Evolutionary conservation across 805 yeast genomes (phyloP), one percentile per base, ranked within the genome.

Genomic region (Zygosaccharomyces pseudorouxii): DNA sequence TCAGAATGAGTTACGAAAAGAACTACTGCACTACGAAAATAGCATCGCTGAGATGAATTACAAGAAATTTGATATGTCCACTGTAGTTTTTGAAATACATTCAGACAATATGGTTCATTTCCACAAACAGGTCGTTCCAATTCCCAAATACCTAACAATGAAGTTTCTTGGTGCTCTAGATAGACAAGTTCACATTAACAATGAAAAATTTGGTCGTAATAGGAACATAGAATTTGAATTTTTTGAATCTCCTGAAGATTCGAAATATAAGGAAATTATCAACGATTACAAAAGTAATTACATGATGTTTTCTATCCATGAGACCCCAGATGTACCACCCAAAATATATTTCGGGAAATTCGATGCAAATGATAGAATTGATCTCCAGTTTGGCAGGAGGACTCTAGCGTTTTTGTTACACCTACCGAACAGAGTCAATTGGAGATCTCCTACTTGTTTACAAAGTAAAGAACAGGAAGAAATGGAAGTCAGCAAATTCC

Each of bases 341-440:
- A 62, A 56, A n/a, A 59, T 67, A 8, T 69, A 56, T 47, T 37
- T 71, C 2, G 60, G 70, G 27, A 50, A 58, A 1, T 69, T 70
- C 40, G 60, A 63, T 0, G 53, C 58, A 3, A 59, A 60, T 3
- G 71, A 71, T 45, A 55, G 73, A 10, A 67, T 89, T 7, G 97
- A 90, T 63, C 66, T 88, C 11, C 96, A 87, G 56, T 86, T 90
- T 58, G 95, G 96, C 1, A 73, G 97, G 62, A 75, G 89, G 58
- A 89, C 86, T 1, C 58, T 87, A 25, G 90, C 96, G 0, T 73
- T 73, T 52, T 65, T 83, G 2, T 60, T 89, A 43, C 79, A 74
- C 38, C 70, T 78, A 12, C 82, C 84, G 2, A 81, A 80, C 45
- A 72, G 89, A 53, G 64, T 78, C 0, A 81, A 80, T 49, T 89